Percentiles rank a stretch among this genome's conserved stretches.
phyloP scores from a whole-genome alignment of 352 stramenopile genomes.

The Globisporangium alternatum region DNA sequence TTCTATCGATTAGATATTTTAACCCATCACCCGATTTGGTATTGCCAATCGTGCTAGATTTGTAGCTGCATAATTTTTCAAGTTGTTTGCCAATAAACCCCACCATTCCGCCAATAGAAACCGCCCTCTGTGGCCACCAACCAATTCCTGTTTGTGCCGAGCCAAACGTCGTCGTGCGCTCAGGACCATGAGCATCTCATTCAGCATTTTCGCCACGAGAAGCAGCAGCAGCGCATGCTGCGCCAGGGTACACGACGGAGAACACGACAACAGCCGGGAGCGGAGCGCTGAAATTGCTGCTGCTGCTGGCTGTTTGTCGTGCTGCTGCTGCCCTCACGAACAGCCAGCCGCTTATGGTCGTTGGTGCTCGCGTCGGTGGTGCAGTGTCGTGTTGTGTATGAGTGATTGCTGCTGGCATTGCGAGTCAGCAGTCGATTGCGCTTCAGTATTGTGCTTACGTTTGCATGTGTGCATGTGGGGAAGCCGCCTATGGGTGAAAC shows the following conservation, averaged over 20 bases:
- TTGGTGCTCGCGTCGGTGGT: no score
- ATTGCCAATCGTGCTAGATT: no score
- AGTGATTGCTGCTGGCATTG: background rate
- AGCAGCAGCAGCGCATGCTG: background rate
- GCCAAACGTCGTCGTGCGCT: background rate
- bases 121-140: background rate
- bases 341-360: no score
- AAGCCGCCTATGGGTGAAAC: constrained; percentile 21
- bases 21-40: no score
- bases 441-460: background rate
- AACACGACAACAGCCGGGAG: background rate
- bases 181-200: background rate
- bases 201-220: constrained; percentile 7
- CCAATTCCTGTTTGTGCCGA: background rate
- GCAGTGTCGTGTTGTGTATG: background rate
- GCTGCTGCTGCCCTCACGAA: no score
- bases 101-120: background rate
- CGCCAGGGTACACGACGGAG: background rate
- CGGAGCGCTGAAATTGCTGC: no score
- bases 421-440: background rate
- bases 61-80: no score
- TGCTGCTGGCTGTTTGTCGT: no score
- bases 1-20: no score
- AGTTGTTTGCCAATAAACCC: no score
- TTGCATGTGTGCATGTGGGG: constrained; percentile 6